A percentile compares a stretch with the other conserved stretches of the same genome.
phyloP scores from a whole-genome alignment of 1,284 basidiomycete species.

The Chondrostereum purpureum region DNA sequence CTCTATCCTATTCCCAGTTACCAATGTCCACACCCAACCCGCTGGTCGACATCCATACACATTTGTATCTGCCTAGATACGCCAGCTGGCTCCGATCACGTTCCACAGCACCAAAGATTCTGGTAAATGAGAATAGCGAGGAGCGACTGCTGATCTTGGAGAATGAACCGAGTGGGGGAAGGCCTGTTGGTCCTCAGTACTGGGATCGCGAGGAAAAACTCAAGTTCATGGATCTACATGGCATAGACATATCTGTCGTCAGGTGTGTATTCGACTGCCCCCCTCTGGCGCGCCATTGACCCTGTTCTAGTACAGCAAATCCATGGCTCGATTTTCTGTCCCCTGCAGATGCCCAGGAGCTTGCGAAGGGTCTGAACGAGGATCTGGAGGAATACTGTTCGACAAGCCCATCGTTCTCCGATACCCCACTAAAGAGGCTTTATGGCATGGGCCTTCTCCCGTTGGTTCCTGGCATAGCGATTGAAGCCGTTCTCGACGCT shows the following conservation, averaged over 20 bases:
- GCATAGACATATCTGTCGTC: slow-evolving; percentile 64
- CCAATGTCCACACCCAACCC: slow-evolving; percentile 22
- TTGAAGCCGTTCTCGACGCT: slow-evolving; percentile 48
- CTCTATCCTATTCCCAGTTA: not conserved
- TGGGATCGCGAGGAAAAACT: slow-evolving; percentile 77
- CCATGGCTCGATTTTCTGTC: slow-evolving; percentile 85
- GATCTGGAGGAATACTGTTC: slow-evolving; percentile 77
- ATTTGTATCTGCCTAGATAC: slow-evolving; percentile 75
- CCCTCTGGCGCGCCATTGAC: slow-evolving; percentile 47
- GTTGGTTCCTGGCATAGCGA: slow-evolving; percentile 60
- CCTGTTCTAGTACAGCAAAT: slow-evolving; percentile 46
- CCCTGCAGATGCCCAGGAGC: slow-evolving; percentile 55
- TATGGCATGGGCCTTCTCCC: slow-evolving; percentile 84
- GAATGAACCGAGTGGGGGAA: slow-evolving; percentile 69
- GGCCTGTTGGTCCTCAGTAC: slow-evolving; percentile 55
- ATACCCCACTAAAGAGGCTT: slow-evolving; percentile 46
- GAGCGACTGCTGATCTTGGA: slow-evolving; percentile 71
- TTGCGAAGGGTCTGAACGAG: slow-evolving; percentile 65
- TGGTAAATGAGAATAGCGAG: slow-evolving; percentile 32
- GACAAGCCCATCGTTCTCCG: slow-evolving; percentile 41
- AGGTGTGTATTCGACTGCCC: slow-evolving; percentile 50
- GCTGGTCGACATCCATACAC: slow-evolving; percentile 73
- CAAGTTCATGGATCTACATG: slow-evolving; percentile 71
- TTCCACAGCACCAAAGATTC: slow-evolving; percentile 9
- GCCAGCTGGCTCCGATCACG: slow-evolving; percentile 27